Conservation (phyloP, 306 rosid genomes). For the Crataegus laevigata region DNA sequence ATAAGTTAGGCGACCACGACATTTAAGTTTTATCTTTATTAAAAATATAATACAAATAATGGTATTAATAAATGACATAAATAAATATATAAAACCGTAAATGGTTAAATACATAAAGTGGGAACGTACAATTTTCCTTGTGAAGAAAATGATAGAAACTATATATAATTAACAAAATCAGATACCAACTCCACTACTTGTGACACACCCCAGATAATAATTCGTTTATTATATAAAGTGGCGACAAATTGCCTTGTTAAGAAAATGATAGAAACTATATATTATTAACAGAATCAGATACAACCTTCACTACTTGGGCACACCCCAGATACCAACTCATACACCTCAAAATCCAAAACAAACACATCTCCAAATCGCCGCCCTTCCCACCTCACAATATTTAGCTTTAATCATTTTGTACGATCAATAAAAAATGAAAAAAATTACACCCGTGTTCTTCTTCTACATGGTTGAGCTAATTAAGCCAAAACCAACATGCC, state of each 20-base stretch:
- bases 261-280: neutral
- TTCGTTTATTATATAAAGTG: no score
- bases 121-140: neutral
- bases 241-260: neutral
- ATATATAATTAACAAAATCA: neutral
- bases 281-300: neutral
- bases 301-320: neutral
- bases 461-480: neutral
- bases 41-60: no score
- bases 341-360: neutral
- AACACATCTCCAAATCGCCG: neutral
- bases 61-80: no score
- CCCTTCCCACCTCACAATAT: neutral
- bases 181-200: slow-evolving; percentile 4
- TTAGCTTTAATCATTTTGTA: neutral
- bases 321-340: neutral
- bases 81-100: no score
- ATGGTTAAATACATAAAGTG: no score
- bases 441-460: neutral
- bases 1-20: accelerated
- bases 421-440: neutral
- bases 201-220: neutral
- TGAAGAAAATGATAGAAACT: neutral
- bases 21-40: no score
- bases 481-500: neutral